Percentiles rank a stretch among this genome's conserved stretches.
These are phyloP conservation scores for Bullera alba DNA, from an alignment of 768 basidiomycete genomes.

Conservation along the genomic window DNA sequence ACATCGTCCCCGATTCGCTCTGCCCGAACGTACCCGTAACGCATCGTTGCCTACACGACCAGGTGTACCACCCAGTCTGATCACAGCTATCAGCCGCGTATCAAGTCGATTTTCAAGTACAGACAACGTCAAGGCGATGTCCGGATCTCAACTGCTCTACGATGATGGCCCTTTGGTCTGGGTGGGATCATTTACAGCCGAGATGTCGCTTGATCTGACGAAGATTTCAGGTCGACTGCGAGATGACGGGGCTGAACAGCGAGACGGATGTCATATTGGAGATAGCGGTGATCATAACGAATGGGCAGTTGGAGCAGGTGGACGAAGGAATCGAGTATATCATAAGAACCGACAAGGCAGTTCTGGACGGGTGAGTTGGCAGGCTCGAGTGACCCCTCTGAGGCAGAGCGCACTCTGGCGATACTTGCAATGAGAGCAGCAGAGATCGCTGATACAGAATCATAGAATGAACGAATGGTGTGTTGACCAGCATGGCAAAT, in stretches of 20 bases:
- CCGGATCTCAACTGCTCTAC: no score
- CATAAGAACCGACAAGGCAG: constrained; percentile 62
- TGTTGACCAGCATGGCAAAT: constrained; percentile 69
- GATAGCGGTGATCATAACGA: constrained; percentile 79
- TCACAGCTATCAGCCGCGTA: no score
- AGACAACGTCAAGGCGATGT: no score
- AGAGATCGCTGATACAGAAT: neutral
- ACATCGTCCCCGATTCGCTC: no score
- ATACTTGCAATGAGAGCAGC: neutral
- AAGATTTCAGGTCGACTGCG: constrained; percentile 34
- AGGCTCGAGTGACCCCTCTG: no score
- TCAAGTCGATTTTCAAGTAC: no score
- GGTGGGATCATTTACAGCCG: constrained; percentile 7
- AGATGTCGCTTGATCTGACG: neutral
- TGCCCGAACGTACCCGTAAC: no score
- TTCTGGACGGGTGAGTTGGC: constrained; percentile 58
- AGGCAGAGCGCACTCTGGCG: neutral
- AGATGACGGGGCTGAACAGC: constrained; percentile 38
- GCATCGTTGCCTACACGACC: no score
- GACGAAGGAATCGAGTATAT: constrained; percentile 74
- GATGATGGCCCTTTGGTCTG: constrained; percentile 43
- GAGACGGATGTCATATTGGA: constrained; percentile 50
- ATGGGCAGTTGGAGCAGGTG: constrained; percentile 71
- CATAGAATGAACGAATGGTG: constrained; percentile 85
- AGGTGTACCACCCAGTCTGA: no score